A percentile compares a stretch with the other conserved stretches of the same genome.
phyloP scores from a whole-genome alignment of 2,329 filamentous ascomycete genomes.

The Fusarium miscanthi region DNA sequence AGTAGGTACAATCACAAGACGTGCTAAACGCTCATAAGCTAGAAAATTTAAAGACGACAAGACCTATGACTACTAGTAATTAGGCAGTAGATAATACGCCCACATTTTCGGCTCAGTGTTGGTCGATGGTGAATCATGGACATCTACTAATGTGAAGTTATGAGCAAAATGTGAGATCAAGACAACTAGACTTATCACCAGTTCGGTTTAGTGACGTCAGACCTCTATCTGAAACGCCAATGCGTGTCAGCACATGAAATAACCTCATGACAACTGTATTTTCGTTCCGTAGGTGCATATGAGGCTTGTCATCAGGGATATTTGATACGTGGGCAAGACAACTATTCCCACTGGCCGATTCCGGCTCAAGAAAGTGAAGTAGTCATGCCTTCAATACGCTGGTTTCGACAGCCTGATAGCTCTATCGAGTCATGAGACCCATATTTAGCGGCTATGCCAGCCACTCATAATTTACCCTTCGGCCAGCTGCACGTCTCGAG shows the following conservation, averaged over 20 bases:
- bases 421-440: slow-evolving; percentile 29
- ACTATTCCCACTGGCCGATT: slow-evolving; percentile 16
- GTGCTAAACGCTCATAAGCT: neutral
- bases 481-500: slow-evolving; percentile 13
- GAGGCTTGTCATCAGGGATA: neutral
- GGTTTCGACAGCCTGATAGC: slow-evolving; percentile 14
- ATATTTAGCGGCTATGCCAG: slow-evolving; percentile 29
- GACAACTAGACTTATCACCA: neutral
- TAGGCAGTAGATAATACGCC: neutral
- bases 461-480: slow-evolving; percentile 14
- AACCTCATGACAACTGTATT: neutral
- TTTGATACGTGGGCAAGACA: neutral
- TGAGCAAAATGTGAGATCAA: neutral
- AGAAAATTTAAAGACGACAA: neutral
- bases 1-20: neutral
- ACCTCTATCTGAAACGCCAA: neutral
- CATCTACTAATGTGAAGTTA: neutral
- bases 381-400: slow-evolving; percentile 20
- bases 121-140: slow-evolving; percentile 13
- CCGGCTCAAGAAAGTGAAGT: slow-evolving; percentile 13
- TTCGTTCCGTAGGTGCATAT: neutral
- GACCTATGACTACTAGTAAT: neutral
- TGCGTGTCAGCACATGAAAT: slow-evolving; percentile 1
- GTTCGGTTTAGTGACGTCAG: slow-evolving; percentile 22
- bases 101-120: neutral